Evolutionary conservation across 352 stramenopile species (phyloP).

Genomic region (Phytophthora vignae): DNA sequence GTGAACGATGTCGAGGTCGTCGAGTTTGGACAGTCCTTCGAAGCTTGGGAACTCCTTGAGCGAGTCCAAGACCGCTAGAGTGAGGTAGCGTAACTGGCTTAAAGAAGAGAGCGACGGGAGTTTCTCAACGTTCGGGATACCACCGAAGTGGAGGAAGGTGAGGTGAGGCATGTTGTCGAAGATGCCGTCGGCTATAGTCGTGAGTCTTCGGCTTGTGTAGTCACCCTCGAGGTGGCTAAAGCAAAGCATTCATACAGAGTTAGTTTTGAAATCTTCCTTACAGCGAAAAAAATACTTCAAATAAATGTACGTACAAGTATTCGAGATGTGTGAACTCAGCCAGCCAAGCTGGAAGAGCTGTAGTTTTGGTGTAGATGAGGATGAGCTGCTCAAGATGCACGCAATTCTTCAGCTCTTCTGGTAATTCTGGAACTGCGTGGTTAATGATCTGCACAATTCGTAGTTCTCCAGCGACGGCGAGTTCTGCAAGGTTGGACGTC

Average conservation of each 20-base stretch:
- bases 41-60: constrained; percentile 22
- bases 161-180: constrained; percentile 50
- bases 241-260: too few species aligned
- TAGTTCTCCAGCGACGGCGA: constrained; percentile 40
- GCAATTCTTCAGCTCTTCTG: constrained; percentile 34
- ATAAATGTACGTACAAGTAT: constrained; percentile 36
- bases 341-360: constrained; percentile 26
- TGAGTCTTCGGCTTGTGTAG: constrained; percentile 34
- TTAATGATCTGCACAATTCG: constrained; percentile 53
- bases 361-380: constrained; percentile 41
- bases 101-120: constrained; percentile 45
- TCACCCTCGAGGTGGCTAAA: constrained; percentile 42
- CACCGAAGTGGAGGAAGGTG: constrained; percentile 43
- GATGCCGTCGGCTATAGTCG: constrained; percentile 20
- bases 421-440: constrained; percentile 36
- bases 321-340: constrained; percentile 33
- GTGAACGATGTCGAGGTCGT: constrained; percentile 38
- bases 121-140: constrained; percentile 31
- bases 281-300: background rate
- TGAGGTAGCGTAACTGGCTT: constrained; percentile 35
- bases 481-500: constrained; percentile 29
- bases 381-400: constrained; percentile 34
- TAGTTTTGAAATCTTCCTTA: too few species aligned
- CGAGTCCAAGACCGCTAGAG: constrained; percentile 18
- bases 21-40: constrained; percentile 17